Evolutionary conservation across 805 yeast species (phyloP).

Genomic region (Cyberlindnera mississippiensis): DNA sequence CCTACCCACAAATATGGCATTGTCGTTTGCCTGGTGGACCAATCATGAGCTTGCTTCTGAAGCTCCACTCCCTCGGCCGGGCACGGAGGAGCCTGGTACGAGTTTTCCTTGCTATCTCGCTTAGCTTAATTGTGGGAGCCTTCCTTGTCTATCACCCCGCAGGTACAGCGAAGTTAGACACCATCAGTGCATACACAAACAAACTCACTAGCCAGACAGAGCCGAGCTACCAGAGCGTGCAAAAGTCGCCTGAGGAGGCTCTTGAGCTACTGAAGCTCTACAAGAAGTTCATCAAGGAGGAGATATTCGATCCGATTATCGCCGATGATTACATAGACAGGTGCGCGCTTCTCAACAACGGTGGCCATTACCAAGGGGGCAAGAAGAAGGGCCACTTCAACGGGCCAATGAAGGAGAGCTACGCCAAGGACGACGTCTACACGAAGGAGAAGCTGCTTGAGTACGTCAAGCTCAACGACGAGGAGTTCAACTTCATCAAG

Average conservation of each 20-base stretch:
- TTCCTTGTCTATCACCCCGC: background rate
- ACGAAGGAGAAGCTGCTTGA: conserved; percentile 13
- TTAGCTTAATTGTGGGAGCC: too few species aligned
- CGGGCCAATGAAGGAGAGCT: conserved; percentile 18
- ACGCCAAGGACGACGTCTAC: conserved; percentile 15
- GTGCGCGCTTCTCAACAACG: conserved; percentile 13
- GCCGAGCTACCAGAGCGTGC: background rate
- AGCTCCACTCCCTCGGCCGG: too few species aligned
- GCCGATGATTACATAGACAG: conserved; percentile 11
- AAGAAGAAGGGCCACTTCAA: conserved; percentile 15
- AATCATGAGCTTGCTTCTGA: too few species aligned
- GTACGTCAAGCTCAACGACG: conserved; percentile 9
- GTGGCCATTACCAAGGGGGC: conserved; percentile 13
- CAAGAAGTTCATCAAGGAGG: conserved; percentile 9
- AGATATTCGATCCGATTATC: conserved; percentile 14
- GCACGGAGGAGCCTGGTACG: too few species aligned
- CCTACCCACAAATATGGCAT: too few species aligned
- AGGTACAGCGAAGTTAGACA: background rate
- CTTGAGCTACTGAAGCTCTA: conserved; percentile 3
- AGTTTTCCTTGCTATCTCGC: too few species aligned
- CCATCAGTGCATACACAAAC: background rate
- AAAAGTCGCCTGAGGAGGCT: conserved; percentile 1
- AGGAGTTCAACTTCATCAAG: conserved; percentile 6
- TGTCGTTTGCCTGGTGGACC: too few species aligned
- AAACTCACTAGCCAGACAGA: background rate